Conservation (phyloP, 345 rosid genomes). For the Garcia nutans region DNA sequence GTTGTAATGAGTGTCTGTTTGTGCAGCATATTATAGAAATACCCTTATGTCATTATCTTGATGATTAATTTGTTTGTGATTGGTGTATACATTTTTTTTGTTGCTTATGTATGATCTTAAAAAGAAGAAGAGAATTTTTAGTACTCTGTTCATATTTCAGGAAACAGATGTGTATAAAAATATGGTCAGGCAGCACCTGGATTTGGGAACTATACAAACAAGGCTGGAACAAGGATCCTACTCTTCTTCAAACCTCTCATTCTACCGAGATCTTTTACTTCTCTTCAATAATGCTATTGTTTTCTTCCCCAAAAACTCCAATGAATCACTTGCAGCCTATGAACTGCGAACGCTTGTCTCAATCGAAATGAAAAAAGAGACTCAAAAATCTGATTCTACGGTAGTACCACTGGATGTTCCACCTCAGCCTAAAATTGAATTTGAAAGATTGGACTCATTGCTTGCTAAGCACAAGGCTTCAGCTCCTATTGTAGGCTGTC, state of each 20-base stretch:
- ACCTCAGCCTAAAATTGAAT: slow-evolving; percentile 29
- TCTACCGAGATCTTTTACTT: slow-evolving; percentile 66
- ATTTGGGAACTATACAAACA: slow-evolving; percentile 50
- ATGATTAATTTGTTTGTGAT: not conserved
- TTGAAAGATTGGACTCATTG: slow-evolving; percentile 49
- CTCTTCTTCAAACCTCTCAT: slow-evolving; percentile 36
- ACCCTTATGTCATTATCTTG: too few species aligned
- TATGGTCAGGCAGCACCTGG: slow-evolving; percentile 58
- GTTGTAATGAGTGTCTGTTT: too few species aligned
- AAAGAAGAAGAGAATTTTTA: not conserved
- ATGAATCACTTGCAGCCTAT: slow-evolving; percentile 48
- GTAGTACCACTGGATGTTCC: slow-evolving; percentile 3
- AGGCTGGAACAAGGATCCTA: slow-evolving; percentile 50
- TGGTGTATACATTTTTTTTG: too few species aligned
- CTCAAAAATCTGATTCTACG: slow-evolving; percentile 21
- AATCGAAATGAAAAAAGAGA: slow-evolving; percentile 36
- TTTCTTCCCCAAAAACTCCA: slow-evolving; percentile 54
- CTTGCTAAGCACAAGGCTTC: slow-evolving; percentile 44
- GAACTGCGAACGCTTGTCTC: slow-evolving; percentile 48
- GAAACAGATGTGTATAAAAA: slow-evolving; percentile 44
- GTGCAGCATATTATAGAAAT: too few species aligned
- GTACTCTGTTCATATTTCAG: slow-evolving; percentile 26
- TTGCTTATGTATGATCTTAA: not conserved
- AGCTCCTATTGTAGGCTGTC: slow-evolving; percentile 51
- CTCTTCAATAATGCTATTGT: slow-evolving; percentile 60